A percentile compares a stretch with the other conserved stretches of the same genome.
Conservation (phyloP, 495 filamentous ascomycete genomes). For the Aspergillus cristatus region DNA sequence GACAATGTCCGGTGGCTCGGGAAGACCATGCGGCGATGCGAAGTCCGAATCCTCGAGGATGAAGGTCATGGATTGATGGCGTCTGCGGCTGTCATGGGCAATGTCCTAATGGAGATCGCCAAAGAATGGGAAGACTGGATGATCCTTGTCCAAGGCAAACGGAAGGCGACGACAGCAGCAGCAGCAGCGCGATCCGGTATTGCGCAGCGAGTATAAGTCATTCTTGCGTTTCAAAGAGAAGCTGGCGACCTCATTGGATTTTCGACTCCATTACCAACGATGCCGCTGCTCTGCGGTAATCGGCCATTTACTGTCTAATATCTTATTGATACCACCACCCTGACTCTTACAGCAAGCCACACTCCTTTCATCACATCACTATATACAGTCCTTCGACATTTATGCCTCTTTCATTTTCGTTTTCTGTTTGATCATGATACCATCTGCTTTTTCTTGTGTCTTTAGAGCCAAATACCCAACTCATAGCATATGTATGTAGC, state of each 20-base stretch:
- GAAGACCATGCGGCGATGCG: constrained; percentile 84
- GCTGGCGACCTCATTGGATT: not conserved
- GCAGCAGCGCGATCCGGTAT: constrained; percentile 16
- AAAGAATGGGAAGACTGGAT: constrained; percentile 94
- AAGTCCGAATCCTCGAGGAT: constrained; percentile 82
- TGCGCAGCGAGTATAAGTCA: constrained; percentile 8
- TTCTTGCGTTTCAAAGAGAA: no score
- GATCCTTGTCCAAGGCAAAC: constrained; percentile 47
- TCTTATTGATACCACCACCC: not conserved
- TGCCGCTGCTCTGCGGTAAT: constrained; percentile 20
- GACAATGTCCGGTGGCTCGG: constrained; percentile 95
- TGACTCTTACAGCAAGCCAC: no score
- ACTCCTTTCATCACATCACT: no score
- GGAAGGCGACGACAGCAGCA: constrained; percentile 25
- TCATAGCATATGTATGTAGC: constrained; percentile 7
- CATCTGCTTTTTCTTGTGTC: not conserved
- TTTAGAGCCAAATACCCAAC: constrained; percentile 2
- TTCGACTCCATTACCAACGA: constrained; percentile 1
- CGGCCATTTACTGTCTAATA: not conserved
- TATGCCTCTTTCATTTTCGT: not conserved
- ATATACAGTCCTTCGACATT: not conserved
- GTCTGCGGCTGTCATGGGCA: constrained; percentile 83
- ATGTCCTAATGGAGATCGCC: constrained; percentile 85
- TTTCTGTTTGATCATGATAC: constrained; percentile 1
- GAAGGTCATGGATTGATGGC: constrained; percentile 98